Base-by-base conservation (phyloP, 1,284 basidiomycete genomes). In the Ustilago curta region DNA sequence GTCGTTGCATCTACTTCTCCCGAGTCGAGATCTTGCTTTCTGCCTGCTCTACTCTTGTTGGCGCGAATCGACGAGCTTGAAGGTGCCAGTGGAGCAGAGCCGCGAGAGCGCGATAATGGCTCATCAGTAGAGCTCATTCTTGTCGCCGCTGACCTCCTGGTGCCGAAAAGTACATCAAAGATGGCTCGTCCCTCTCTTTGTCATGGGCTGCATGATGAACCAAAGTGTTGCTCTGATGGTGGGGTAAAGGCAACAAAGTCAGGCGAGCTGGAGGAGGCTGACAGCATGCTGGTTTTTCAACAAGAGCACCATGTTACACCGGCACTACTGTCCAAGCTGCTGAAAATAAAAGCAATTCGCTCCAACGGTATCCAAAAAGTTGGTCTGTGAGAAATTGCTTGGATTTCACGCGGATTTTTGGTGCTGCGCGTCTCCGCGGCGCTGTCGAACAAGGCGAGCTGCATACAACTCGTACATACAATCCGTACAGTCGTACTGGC, bases 391-490 rank as follows among this genome's bases (percentile, higher is more conserved):
- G n/a, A n/a, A 23, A 21, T 31, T 25, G 9, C 29, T 31, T 14
- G 29, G 35, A 27, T 37, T 52, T 52, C 50, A 52, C 50, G 50
- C 37, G 50, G 21, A 7, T 4, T 40, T 23, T 52, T 9, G 12
- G n/a, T n/a, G 29, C 19, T 25, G 43, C 43, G 27, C 14, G 9
- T 37, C 35, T 37, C 35, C 35, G 31, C 35, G 4, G 35, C 12
- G n/a, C 47, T 55, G 59, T 62, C 59, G 52, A 62, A 55, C 51
- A 48, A 18, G 59, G 51, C 50, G 39, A 23, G 29, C 40, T 18
- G 54, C 53, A 48, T 16, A 18, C 29, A 35, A 8, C 6, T 35
- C 12, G 35, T 37, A 16, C 35, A 27, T 12, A n/a, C n/a, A n/a
- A n/a, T n/a, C n/a, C n/a, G n/a, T n/a, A n/a, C n/a, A n/a, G n/a